Conservation (phyloP, 2,329 filamentous ascomycete species). For the Scytalidium sp. region DNA sequence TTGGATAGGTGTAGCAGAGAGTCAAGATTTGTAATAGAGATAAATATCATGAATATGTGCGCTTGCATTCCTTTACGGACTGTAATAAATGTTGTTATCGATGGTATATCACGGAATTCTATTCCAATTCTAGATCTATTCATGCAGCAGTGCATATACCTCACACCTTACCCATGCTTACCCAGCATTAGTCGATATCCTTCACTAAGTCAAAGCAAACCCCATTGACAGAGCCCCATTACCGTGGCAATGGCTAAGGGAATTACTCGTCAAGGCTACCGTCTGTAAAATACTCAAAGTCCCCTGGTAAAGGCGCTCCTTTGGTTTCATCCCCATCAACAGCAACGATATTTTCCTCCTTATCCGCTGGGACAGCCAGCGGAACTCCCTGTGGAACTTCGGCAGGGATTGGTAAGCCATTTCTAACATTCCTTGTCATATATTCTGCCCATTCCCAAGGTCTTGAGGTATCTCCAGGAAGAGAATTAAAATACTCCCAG, state of each 20-base stretch:
- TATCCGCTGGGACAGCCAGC: not conserved
- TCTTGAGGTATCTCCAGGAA: constrained; percentile 57
- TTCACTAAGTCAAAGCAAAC: no score
- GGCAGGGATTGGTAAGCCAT: not conserved
- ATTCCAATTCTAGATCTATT: no score
- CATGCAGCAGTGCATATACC: no score
- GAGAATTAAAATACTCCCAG: constrained; percentile 91
- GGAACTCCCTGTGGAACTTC: constrained; percentile 1
- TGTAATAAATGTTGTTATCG: no score
- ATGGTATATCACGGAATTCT: no score
- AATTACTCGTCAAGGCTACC: constrained; percentile 15
- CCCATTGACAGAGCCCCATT: no score
- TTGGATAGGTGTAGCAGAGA: not conserved
- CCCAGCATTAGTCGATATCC: no score
- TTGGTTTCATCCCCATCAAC: constrained; percentile 16
- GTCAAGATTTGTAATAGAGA: not conserved
- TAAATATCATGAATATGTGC: not conserved
- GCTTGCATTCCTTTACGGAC: not conserved
- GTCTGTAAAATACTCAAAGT: constrained; percentile 25
- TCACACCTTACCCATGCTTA: no score
- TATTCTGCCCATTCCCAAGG: constrained; percentile 78
- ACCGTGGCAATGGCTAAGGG: no score
- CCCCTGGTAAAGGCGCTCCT: constrained; percentile 20
- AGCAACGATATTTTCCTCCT: constrained; percentile 5
- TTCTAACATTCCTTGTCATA: constrained; percentile 41